These are phyloP conservation scores for Dichomitus squalens DNA, from an alignment of 1,284 basidiomycete genomes.

Conservation along the genomic window DNA sequence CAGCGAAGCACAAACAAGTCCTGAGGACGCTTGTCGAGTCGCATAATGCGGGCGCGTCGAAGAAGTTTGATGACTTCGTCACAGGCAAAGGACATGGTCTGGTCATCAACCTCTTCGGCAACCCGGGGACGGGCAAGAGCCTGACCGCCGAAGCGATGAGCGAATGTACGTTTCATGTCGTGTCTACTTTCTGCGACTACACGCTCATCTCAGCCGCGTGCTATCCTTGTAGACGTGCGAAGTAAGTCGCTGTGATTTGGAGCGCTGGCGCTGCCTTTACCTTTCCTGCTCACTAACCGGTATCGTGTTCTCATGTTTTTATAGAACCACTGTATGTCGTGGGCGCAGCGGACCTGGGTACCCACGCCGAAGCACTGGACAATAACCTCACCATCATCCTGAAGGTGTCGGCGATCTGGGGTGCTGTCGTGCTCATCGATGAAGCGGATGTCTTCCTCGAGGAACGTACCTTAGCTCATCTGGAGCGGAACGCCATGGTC, in stretches of 20 bases:
- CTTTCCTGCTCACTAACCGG: constrained; percentile 31
- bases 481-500: constrained; percentile 67
- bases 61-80: constrained; percentile 59
- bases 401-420: constrained; percentile 60
- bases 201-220: constrained; percentile 6
- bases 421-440: constrained; percentile 65
- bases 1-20: constrained; percentile 51
- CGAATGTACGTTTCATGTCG: constrained; percentile 29
- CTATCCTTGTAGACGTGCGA: constrained; percentile 25
- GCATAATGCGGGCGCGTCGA: constrained; percentile 48
- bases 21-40: constrained; percentile 60
- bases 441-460: no score
- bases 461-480: constrained; percentile 57
- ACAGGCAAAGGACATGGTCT: constrained; percentile 64
- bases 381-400: constrained; percentile 30
- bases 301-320: background rate
- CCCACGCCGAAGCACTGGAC: constrained; percentile 42
- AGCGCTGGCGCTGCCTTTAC: background rate
- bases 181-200: background rate
- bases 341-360: constrained; percentile 64
- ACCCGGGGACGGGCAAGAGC: constrained; percentile 60
- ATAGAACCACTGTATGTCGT: constrained; percentile 54
- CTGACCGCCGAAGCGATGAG: constrained; percentile 57
- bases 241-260: constrained; percentile 20
- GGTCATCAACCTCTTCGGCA: constrained; percentile 62